Evolutionary conservation across 495 filamentous ascomycete species (phyloP).

Genomic region (Penicillium daleae): DNA sequence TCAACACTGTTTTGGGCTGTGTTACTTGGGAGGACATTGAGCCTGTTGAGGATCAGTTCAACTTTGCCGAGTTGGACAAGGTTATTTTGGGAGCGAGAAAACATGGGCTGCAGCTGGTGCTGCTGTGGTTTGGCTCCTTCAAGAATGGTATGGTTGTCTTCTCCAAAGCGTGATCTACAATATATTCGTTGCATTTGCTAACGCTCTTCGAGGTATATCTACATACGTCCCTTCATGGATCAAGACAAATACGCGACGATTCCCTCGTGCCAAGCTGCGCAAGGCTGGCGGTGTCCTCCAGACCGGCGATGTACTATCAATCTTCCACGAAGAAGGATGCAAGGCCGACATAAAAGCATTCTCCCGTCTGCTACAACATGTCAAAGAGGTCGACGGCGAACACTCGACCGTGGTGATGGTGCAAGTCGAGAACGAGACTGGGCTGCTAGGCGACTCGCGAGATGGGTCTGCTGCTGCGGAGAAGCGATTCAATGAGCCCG

Average conservation of each 20-base stretch:
- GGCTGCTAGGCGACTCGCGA: constrained; percentile 50
- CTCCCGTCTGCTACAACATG: constrained; percentile 38
- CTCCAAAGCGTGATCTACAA: not conserved
- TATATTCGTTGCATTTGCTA: not conserved
- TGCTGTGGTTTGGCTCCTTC: constrained; percentile 57
- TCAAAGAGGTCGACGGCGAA: constrained; percentile 43
- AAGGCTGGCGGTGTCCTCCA: constrained; percentile 33
- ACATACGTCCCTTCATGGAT: constrained; percentile 51
- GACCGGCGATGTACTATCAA: constrained; percentile 38
- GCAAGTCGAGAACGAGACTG: constrained; percentile 56
- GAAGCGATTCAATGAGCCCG: constrained; percentile 33
- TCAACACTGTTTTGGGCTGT: constrained; percentile 56
- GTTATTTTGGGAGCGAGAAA: constrained; percentile 44
- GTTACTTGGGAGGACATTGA: constrained; percentile 57
- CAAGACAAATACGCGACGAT: constrained; percentile 46
- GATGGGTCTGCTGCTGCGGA: constrained; percentile 44
- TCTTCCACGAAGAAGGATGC: constrained; percentile 40
- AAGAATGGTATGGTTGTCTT: constrained; percentile 45
- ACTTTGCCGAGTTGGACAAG: constrained; percentile 48
- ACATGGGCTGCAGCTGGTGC: constrained; percentile 45
- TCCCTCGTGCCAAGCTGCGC: constrained; percentile 42
- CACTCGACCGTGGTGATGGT: constrained; percentile 53
- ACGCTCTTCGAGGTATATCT: constrained; percentile 27
- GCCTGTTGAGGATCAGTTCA: constrained; percentile 49
- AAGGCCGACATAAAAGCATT: constrained; percentile 46